Base-by-base conservation (phyloP, 176 grass and related monocot species). In the Elymus sibiricus region DNA sequence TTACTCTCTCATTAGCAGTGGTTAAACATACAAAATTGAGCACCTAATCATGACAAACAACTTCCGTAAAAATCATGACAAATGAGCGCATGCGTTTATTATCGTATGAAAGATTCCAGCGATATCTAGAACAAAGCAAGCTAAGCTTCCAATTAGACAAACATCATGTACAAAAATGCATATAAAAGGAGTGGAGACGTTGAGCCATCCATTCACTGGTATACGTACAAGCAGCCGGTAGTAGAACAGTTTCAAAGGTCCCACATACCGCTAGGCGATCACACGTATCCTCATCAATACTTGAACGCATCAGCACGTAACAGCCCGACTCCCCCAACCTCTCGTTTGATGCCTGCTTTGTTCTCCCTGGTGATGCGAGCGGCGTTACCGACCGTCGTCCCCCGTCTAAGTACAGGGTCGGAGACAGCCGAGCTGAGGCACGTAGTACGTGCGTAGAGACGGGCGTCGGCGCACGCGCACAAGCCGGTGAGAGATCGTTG, bases 11-110 rank as follows among this genome's bases (percentile, higher is more conserved):
- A 19, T 17, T 51, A 6, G 47, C 0, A 51, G 1, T 17, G 16
- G 15, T 51, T 37, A 5, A 2, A 19, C 6, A 2, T 7, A 19
- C 7, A 53, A 53, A 53, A 53, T 2, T 19, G 16, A 34, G 37
- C 63, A 78, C 72, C 64, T 78, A 82, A 86, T 86, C 79, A 86
- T 82, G 88, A 42, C 72, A 64, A 19, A 44, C 10, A 70, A 22
- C 65, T 68, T 71, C 21, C 21, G 24, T n/a, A 71, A 11, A 37
- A 69, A 63, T 63, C 78, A 86, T 62, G 78, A 31, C 29, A 78
- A 16, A 56, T 17, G 43, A 58, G 87, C 46, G 68, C 75, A n/a
- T 85, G 62, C 27, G 62, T n/a, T 86, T 77, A 2, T 47, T 29
- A 77, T 89, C 7, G 15, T 46, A 65, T 67, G 38, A 69, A 70